Evolutionary conservation across 164 flowering plant species (phyloP).

Genomic region (Stephania japonica): DNA sequence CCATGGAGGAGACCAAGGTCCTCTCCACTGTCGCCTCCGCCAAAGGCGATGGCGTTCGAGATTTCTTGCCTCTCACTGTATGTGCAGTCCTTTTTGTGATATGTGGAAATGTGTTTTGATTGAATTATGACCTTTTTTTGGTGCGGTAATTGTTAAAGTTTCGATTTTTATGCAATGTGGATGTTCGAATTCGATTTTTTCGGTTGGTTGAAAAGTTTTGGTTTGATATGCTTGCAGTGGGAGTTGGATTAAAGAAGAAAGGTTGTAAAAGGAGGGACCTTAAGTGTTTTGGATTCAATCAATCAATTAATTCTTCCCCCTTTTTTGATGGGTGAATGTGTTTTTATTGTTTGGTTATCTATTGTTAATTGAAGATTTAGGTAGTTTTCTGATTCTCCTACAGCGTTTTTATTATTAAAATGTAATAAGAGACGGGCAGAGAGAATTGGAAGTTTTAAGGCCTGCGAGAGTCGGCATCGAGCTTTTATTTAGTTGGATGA

Average conservation of each 20-base stretch:
- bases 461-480: neutral
- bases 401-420: neutral
- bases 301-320: too few relatives aligned
- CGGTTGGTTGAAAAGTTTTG: too few relatives aligned
- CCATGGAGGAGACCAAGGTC: constrained; percentile 75
- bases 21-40: constrained; percentile 68
- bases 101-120: neutral
- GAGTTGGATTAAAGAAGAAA: too few relatives aligned
- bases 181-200: too few relatives aligned
- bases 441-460: neutral
- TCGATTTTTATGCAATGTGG: too few relatives aligned
- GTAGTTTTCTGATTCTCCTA: too few relatives aligned
- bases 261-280: too few relatives aligned
- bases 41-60: constrained; percentile 53
- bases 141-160: too few relatives aligned
- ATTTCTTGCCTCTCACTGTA: constrained; percentile 91
- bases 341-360: neutral
- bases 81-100: constrained; percentile 6
- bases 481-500: neutral
- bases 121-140: neutral
- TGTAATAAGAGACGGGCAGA: neutral
- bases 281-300: too few relatives aligned
- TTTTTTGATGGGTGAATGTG: neutral
- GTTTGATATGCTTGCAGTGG: too few relatives aligned
- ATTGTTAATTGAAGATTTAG: neutral